Evolutionary conservation across 495 filamentous ascomycete species (phyloP).

Genomic region (Umbilicaria muhlenbergii): DNA sequence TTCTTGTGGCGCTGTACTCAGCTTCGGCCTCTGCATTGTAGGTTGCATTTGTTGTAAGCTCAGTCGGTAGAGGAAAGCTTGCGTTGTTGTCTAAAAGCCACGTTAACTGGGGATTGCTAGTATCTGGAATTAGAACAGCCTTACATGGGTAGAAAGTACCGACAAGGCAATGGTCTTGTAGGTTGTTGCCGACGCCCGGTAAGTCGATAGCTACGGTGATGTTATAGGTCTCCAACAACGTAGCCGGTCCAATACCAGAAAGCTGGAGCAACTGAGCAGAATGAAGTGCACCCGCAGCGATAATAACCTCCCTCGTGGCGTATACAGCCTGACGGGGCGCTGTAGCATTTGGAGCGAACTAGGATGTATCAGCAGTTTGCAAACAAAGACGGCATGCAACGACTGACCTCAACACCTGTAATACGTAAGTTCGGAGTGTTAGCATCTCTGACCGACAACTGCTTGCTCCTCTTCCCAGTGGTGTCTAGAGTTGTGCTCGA

Average conservation of each 20-base stretch:
- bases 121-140: neutral
- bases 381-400: neutral
- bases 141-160: constrained; percentile 17
- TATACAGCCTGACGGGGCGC: constrained; percentile 16
- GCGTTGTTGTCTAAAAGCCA: constrained; percentile 9
- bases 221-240: constrained; percentile 22
- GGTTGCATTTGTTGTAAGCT: constrained; percentile 14
- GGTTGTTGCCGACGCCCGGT: constrained; percentile 39
- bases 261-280: constrained; percentile 41
- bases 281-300: constrained; percentile 41
- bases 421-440: constrained; percentile 6
- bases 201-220: constrained; percentile 31
- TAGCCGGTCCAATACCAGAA: constrained; percentile 34
- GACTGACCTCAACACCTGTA: constrained; percentile 12
- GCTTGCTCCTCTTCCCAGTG: constrained; percentile 1
- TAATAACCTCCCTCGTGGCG: constrained; percentile 38
- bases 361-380: neutral
- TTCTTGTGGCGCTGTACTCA: constrained; percentile 11
- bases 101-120: neutral
- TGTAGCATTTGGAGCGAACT: constrained; percentile 15
- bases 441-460: constrained; percentile 1
- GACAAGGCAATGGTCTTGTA: constrained; percentile 35
- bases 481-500: constrained; percentile 11
- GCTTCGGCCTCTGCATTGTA: constrained; percentile 11
- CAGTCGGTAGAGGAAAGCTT: constrained; percentile 14